Percentiles rank a stretch among this genome's conserved stretches.
Conservation (phyloP, 2,329 filamentous ascomycete genomes). For the Hymenoscyphus fraxineus region DNA sequence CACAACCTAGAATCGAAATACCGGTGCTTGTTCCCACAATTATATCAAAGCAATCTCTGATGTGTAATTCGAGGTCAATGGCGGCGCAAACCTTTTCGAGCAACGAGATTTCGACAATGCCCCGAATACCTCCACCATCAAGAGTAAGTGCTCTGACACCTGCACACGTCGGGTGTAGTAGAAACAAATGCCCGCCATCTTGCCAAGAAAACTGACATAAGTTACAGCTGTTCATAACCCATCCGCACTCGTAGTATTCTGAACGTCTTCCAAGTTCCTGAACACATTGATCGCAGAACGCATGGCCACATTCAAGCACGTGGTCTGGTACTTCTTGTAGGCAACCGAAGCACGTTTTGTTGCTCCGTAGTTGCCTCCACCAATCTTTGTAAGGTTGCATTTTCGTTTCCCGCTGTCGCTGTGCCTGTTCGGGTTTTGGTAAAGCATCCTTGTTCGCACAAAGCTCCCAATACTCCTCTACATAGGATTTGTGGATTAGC, state of each 20-base stretch:
- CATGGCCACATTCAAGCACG: slow-evolving; percentile 4
- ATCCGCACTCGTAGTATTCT: slow-evolving; percentile 1
- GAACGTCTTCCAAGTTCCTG: slow-evolving; percentile 3
- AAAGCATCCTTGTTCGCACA: slow-evolving; percentile 5
- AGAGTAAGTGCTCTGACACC: slow-evolving; percentile 8
- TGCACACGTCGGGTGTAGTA: not conserved
- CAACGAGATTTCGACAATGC: slow-evolving; percentile 4
- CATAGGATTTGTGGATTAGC: slow-evolving; percentile 1
- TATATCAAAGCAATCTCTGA: slow-evolving; percentile 11
- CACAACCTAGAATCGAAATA: not conserved
- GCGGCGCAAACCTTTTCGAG: slow-evolving; percentile 2
- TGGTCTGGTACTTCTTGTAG: slow-evolving; percentile 7
- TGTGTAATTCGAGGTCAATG: slow-evolving; percentile 9
- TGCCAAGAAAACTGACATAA: slow-evolving; percentile 3
- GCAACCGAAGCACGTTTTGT: slow-evolving; percentile 8
- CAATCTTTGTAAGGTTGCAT: slow-evolving; percentile 9
- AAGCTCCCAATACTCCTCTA: slow-evolving; percentile 8
- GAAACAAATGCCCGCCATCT: slow-evolving; percentile 1
- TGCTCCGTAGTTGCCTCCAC: not conserved
- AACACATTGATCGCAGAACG: slow-evolving; percentile 1
- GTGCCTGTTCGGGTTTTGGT: slow-evolving; percentile 6
- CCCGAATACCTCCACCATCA: slow-evolving; percentile 11
- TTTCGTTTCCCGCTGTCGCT: slow-evolving; percentile 1
- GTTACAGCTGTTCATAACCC: slow-evolving; percentile 5
- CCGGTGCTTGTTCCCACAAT: slow-evolving; percentile 13